phyloP scores from a whole-genome alignment of 1,284 basidiomycete genomes.

The Coniferiporia weirii region DNA sequence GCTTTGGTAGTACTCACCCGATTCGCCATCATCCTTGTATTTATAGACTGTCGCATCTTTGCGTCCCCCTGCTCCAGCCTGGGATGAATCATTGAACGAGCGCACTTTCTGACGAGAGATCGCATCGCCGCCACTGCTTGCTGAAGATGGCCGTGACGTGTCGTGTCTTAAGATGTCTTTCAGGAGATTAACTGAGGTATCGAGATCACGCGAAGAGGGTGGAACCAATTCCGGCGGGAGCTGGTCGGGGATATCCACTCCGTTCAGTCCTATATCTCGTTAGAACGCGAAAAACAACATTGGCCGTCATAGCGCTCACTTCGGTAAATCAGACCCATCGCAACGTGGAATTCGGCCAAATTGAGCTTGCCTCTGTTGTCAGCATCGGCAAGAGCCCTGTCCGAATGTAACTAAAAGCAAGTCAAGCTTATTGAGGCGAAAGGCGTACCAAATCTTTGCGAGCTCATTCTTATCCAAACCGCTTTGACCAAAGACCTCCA shows the following conservation, averaged over 20 bases:
- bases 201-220: slow-evolving; percentile 88
- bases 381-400: slow-evolving; percentile 83
- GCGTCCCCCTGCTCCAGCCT: slow-evolving; percentile 52
- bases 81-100: slow-evolving; percentile 57
- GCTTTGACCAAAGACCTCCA: slow-evolving; percentile 94
- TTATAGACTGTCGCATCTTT: slow-evolving; percentile 94
- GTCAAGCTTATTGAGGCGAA: background rate
- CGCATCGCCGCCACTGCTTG: slow-evolving; percentile 33
- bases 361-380: slow-evolving; percentile 94
- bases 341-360: slow-evolving; percentile 95
- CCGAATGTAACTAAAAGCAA: slow-evolving; percentile 8
- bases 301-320: slow-evolving; percentile 46
- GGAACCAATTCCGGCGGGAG: slow-evolving; percentile 90
- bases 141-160: slow-evolving; percentile 51
- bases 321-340: slow-evolving; percentile 97
- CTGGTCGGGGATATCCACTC: slow-evolving; percentile 83
- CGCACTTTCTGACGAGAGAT: slow-evolving; percentile 63
- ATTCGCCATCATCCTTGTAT: slow-evolving; percentile 61
- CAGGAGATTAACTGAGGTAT: slow-evolving; percentile 87
- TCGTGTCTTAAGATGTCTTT: slow-evolving; percentile 90
- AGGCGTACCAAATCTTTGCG: slow-evolving; percentile 85
- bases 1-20: slow-evolving; percentile 76
- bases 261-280: slow-evolving; percentile 71
- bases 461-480: slow-evolving; percentile 87
- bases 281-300: background rate